Conservation (phyloP, 768 basidiomycete species). For the Termitomyces titanicus region DNA sequence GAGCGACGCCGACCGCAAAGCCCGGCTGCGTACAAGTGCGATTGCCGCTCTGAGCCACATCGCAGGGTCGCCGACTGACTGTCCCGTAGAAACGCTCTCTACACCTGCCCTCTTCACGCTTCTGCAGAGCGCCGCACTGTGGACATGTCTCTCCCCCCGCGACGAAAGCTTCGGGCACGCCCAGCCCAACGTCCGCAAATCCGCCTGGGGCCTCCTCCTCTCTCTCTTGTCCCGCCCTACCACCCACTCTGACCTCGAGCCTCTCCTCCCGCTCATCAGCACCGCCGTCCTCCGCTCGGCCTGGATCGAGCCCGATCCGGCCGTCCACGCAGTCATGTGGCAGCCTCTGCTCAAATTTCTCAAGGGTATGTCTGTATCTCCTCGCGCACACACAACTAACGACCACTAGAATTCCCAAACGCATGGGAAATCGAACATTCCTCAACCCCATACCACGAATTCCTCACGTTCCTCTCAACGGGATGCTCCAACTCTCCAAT, state of each 20-base stretch:
- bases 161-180: slow-evolving; percentile 47
- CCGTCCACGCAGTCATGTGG: slow-evolving; percentile 68
- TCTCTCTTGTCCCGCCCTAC: too few species aligned
- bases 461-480: slow-evolving; percentile 75
- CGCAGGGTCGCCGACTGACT: too few species aligned
- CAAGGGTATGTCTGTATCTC: slow-evolving; percentile 64
- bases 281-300: slow-evolving; percentile 60
- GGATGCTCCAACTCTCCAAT: slow-evolving; percentile 79
- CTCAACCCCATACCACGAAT: slow-evolving; percentile 61
- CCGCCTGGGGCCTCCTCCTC: slow-evolving; percentile 60
- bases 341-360: slow-evolving; percentile 69
- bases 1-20: slow-evolving; percentile 62
- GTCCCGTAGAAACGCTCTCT: too few species aligned
- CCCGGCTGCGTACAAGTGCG: slow-evolving; percentile 65
- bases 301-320: slow-evolving; percentile 65
- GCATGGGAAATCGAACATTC: slow-evolving; percentile 55
- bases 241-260: slow-evolving; percentile 24
- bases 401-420: slow-evolving; percentile 63
- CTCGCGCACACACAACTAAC: too few species aligned
- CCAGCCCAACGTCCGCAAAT: slow-evolving; percentile 71
- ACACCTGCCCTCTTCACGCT: slow-evolving; percentile 36
- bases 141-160: slow-evolving; percentile 29
- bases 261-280: slow-evolving; percentile 45
- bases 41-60: too few species aligned
- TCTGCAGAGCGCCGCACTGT: slow-evolving; percentile 50